A percentile compares a stretch with the other conserved stretches of the same genome.
Evolutionary conservation across 148 eudicot species (phyloP).

Genomic region (Vaccinium myrtillus): DNA sequence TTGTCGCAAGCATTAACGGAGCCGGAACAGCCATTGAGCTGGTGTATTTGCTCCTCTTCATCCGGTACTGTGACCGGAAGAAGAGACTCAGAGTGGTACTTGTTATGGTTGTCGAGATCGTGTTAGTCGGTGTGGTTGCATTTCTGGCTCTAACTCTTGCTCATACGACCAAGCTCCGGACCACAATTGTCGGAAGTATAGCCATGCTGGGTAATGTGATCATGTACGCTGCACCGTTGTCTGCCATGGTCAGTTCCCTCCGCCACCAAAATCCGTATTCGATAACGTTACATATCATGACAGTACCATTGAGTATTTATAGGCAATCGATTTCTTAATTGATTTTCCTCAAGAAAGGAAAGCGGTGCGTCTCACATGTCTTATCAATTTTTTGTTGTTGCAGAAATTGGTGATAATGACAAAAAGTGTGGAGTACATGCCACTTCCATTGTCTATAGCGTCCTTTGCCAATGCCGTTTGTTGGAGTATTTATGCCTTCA

Average conservation of each 20-base stretch:
- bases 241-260: constrained; percentile 65
- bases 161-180: constrained; percentile 55
- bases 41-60: constrained; percentile 50
- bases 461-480: constrained; percentile 73
- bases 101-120: constrained; percentile 44
- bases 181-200: constrained; percentile 65
- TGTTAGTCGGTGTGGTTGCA: constrained; percentile 39
- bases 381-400: constrained; percentile 2
- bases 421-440: constrained; percentile 91
- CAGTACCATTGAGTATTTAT: neutral
- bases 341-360: neutral
- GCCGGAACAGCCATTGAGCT: constrained; percentile 63
- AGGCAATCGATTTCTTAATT: neutral
- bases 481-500: constrained; percentile 76
- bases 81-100: constrained; percentile 44
- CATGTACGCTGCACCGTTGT: constrained; percentile 87
- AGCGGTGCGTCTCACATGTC: neutral
- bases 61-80: constrained; percentile 48
- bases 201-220: constrained; percentile 53
- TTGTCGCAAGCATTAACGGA: constrained; percentile 74
- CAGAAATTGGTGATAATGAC: constrained; percentile 87
- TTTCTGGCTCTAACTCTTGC: constrained; percentile 42
- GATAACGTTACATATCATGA: too few species aligned
- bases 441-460: constrained; percentile 64
- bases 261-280: neutral